Evolutionary conservation across 352 stramenopile species (phyloP).

Genomic region (Peronospora destructor): DNA sequence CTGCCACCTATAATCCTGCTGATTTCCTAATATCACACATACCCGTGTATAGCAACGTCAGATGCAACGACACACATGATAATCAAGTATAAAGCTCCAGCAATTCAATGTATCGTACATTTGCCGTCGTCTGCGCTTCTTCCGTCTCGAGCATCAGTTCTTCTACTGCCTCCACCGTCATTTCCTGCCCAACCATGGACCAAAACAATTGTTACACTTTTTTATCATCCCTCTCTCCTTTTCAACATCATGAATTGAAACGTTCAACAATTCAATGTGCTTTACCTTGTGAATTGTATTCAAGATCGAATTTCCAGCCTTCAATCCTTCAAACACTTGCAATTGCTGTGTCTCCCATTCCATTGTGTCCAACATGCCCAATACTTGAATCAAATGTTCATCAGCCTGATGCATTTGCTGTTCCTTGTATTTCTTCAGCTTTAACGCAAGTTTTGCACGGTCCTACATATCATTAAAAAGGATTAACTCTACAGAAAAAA

Average conservation of each 20-base stretch:
- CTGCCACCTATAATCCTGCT: slow-evolving; percentile 70
- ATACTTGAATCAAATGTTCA: slow-evolving; percentile 79
- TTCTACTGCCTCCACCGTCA: slow-evolving; percentile 82
- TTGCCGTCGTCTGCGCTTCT: slow-evolving; percentile 71
- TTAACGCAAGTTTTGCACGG: slow-evolving; percentile 77
- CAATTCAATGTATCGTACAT: slow-evolving; percentile 33
- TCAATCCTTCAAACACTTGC: slow-evolving; percentile 84
- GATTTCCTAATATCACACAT: slow-evolving; percentile 60
- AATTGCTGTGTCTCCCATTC: slow-evolving; percentile 86
- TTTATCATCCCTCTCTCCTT: too few species aligned
- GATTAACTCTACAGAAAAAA: too few species aligned
- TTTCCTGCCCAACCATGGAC: slow-evolving; percentile 42
- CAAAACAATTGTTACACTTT: not conserved
- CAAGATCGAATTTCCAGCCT: slow-evolving; percentile 81
- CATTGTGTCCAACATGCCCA: slow-evolving; percentile 83
- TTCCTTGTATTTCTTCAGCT: slow-evolving; percentile 88
- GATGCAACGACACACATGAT: not conserved
- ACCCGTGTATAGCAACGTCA: not conserved
- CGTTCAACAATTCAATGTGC: not conserved
- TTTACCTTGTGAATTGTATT: slow-evolving; percentile 81
- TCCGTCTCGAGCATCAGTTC: slow-evolving; percentile 86
- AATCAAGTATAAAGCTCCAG: not conserved
- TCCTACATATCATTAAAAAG: slow-evolving; percentile 34
- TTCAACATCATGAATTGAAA: not conserved
- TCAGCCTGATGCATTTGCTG: slow-evolving; percentile 84